Conservation (phyloP, 495 filamentous ascomycete genomes). For the Endocarpon pusillum region DNA sequence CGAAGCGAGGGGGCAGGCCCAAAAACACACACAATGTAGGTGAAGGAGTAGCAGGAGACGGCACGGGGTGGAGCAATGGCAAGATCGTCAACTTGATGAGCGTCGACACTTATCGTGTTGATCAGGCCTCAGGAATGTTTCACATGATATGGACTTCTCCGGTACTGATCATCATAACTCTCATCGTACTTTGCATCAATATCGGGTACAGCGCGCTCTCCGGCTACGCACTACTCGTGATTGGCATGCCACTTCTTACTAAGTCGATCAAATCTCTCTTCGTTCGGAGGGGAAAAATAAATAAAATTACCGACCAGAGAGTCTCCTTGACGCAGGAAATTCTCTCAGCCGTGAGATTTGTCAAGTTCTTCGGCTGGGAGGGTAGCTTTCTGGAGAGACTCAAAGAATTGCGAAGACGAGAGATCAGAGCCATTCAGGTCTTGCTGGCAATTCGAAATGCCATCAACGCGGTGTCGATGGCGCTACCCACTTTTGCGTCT, state of each 20-base stretch:
- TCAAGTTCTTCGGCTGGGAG: constrained; percentile 96
- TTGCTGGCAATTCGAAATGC: constrained; percentile 67
- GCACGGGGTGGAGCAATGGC: constrained; percentile 78
- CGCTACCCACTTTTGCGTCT: constrained; percentile 77
- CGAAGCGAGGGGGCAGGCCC: constrained; percentile 19
- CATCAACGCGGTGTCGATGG: constrained; percentile 62
- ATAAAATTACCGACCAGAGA: constrained; percentile 80
- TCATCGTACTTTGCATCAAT: constrained; percentile 68
- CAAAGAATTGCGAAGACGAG: constrained; percentile 47
- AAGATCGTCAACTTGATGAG: constrained; percentile 84
- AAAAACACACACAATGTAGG: constrained; percentile 15
- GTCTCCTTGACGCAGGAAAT: constrained; percentile 90
- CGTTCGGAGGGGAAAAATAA: constrained; percentile 54
- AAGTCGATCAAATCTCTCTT: constrained; percentile 57
- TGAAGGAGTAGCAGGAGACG: constrained; percentile 41
- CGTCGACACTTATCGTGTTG: constrained; percentile 79
- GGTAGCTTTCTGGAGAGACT: constrained; percentile 66
- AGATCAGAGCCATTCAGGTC: constrained; percentile 64
- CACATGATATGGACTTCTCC: constrained; percentile 83
- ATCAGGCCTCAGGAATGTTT: constrained; percentile 71
- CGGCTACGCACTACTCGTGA: constrained; percentile 65
- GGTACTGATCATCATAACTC: constrained; percentile 55
- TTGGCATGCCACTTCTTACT: constrained; percentile 60
- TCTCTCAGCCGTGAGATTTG: constrained; percentile 74
- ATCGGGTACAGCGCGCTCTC: constrained; percentile 75